Evolutionary conservation across 352 stramenopile genomes (phyloP).

Genomic region (Phytophthora meadii): DNA sequence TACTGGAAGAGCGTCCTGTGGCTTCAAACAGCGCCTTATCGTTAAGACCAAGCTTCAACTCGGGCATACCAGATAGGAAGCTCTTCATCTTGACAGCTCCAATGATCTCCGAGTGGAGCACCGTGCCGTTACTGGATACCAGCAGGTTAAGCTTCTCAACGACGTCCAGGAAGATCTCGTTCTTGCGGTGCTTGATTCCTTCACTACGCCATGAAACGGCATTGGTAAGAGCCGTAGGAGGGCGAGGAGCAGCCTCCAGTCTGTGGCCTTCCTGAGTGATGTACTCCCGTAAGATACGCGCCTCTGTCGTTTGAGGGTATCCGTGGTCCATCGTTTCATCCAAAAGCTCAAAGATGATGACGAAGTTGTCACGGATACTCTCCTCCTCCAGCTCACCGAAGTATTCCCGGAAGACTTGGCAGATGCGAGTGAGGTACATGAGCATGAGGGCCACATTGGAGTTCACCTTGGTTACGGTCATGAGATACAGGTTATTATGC

Average conservation of each 20-base stretch:
- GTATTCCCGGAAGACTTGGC: slow-evolving; percentile 99
- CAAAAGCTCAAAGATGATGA: slow-evolving; percentile 99
- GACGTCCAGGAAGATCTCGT: slow-evolving; percentile 99
- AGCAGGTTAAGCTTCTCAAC: slow-evolving; percentile 98
- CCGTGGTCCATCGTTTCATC: slow-evolving; percentile 99
- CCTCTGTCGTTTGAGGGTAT: slow-evolving; percentile 96
- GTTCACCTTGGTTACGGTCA: slow-evolving; percentile 99
- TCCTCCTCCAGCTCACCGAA: slow-evolving; percentile 99
- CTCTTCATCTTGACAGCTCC: slow-evolving; percentile 98
- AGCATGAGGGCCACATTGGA: slow-evolving; percentile 97
- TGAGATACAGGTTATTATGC: slow-evolving; percentile 99
- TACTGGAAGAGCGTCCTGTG: slow-evolving; percentile 86
- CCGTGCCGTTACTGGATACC: slow-evolving; percentile 97
- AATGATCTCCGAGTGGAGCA: slow-evolving; percentile 98
- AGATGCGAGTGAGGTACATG: slow-evolving; percentile 93
- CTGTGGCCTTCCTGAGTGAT: slow-evolving; percentile 98
- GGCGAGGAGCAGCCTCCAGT: slow-evolving; percentile 92
- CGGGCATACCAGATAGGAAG: slow-evolving; percentile 99
- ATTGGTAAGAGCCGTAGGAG: slow-evolving; percentile 97
- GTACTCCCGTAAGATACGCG: slow-evolving; percentile 93
- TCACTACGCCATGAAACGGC: slow-evolving; percentile 99
- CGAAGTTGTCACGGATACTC: slow-evolving; percentile 99
- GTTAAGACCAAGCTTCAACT: slow-evolving; percentile 99
- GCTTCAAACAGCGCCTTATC: slow-evolving; percentile 99
- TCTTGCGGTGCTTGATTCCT: slow-evolving; percentile 99